These are phyloP conservation scores for Lignosus rhinocerotis DNA, from an alignment of 1,284 basidiomycete species.

Conservation along the genomic window DNA sequence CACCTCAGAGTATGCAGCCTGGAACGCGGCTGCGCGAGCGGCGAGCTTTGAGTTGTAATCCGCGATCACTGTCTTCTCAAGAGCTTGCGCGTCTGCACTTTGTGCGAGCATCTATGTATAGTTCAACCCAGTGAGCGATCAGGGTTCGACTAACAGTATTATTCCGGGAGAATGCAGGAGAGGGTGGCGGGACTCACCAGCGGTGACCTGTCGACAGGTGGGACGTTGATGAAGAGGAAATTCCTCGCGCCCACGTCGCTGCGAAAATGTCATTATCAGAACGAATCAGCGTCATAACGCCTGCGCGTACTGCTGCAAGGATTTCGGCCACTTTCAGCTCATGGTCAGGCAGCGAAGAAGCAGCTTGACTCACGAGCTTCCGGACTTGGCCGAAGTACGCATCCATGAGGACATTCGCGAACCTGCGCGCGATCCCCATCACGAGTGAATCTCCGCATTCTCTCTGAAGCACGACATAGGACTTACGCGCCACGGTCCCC, in stretches of 20 bases:
- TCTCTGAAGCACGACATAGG: constrained; percentile 3
- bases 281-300: background rate
- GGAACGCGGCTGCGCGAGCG: constrained; percentile 40
- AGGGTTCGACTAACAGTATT: background rate
- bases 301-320: constrained; percentile 27
- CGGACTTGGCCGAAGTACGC: constrained; percentile 56
- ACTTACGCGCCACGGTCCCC: constrained; percentile 51
- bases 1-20: constrained; percentile 47
- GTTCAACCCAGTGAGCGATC: background rate
- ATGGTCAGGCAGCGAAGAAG: background rate
- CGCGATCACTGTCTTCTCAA: constrained; percentile 48
- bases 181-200: constrained; percentile 37
- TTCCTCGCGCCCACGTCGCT: constrained; percentile 34
- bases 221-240: background rate
- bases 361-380: constrained; percentile 44
- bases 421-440: constrained; percentile 33
- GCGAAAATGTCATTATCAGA: background rate
- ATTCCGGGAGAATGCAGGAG: background rate
- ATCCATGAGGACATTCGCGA: constrained; percentile 49
- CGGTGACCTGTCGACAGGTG: constrained; percentile 46
- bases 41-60: constrained; percentile 53
- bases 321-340: background rate
- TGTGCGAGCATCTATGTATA: constrained; percentile 49
- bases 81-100: constrained; percentile 40
- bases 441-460: background rate